phyloP scores from a whole-genome alignment of 2,329 filamentous ascomycete species.

The Zarea fungicola region DNA sequence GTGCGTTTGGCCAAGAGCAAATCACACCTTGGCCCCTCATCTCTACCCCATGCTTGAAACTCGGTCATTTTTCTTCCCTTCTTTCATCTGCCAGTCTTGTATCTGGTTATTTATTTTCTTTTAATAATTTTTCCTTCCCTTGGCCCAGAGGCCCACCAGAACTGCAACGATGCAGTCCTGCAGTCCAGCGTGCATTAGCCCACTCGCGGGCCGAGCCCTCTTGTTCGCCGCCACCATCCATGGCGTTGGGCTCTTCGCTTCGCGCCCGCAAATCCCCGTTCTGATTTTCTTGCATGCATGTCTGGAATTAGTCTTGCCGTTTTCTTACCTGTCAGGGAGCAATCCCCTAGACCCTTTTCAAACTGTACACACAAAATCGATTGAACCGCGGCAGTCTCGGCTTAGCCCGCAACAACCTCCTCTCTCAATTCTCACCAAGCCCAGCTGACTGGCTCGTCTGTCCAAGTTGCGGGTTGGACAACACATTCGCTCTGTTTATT shows the following conservation, averaged over 20 bases:
- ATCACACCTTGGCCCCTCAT: too few species aligned
- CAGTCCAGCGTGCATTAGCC: background rate
- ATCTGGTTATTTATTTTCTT: background rate
- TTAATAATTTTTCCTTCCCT: background rate
- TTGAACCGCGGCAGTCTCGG: too few species aligned
- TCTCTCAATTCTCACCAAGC: too few species aligned
- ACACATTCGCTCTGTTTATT: too few species aligned
- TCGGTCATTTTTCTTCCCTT: too few species aligned
- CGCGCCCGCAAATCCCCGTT: background rate
- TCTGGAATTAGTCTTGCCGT: too few species aligned
- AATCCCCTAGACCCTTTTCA: too few species aligned
- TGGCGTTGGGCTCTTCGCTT: constrained; percentile 9
- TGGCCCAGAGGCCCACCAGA: background rate
- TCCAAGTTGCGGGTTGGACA: too few species aligned
- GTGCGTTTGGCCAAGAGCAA: constrained; percentile 1
- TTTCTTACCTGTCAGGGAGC: too few species aligned
- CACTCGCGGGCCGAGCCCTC: constrained; percentile 2
- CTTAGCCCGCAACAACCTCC: too few species aligned
- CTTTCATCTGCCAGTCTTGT: background rate
- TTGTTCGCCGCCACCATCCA: background rate
- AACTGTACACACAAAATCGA: too few species aligned
- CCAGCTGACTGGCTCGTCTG: background rate
- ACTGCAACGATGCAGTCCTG: constrained; percentile 1
- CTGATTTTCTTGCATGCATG: background rate
- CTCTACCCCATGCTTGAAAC: too few species aligned